Evolutionary conservation across 257 asterid species (phyloP).

Genomic region (Henckelia pumila): DNA sequence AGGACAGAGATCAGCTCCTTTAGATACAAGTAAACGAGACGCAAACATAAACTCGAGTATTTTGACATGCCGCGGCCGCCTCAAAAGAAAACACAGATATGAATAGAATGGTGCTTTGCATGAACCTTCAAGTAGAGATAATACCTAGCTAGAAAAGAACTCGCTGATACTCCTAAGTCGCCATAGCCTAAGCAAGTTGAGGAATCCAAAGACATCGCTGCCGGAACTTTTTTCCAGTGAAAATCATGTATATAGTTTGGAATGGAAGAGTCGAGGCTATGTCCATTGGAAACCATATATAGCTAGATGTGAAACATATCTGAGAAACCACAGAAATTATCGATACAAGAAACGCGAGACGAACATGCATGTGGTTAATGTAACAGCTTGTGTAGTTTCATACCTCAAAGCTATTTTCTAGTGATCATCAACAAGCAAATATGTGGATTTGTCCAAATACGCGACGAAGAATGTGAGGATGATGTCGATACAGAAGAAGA

Average conservation of each 20-base stretch:
- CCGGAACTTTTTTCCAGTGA: constrained; percentile 43
- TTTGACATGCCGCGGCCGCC: neutral
- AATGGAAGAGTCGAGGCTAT: constrained; percentile 88
- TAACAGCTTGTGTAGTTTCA: neutral
- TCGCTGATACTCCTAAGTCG: constrained; percentile 85
- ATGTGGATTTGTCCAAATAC: constrained; percentile 75
- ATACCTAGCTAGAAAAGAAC: constrained; percentile 80
- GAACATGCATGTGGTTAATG: neutral
- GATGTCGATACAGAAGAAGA: constrained; percentile 68
- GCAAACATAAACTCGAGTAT: neutral
- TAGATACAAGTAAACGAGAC: neutral
- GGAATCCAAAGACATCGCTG: constrained; percentile 66
- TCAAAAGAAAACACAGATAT: neutral
- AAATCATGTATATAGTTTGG: constrained; percentile 48
- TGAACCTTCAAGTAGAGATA: neutral
- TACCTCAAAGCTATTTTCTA: constrained; percentile 67
- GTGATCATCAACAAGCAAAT: constrained; percentile 71
- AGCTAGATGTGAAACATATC: constrained; percentile 61
- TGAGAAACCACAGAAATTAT: constrained; percentile 20
- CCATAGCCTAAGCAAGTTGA: constrained; percentile 93
- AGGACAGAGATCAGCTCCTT: constrained; percentile 17
- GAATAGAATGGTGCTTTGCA: neutral
- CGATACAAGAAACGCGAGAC: neutral
- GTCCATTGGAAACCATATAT: constrained; percentile 84
- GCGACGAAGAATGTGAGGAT: constrained; percentile 83